A percentile compares a stretch with the other conserved stretches of the same genome.
Evolutionary conservation across 2,329 filamentous ascomycete species (phyloP).

Genomic region (Zelopaecilomyces penicillatus): DNA sequence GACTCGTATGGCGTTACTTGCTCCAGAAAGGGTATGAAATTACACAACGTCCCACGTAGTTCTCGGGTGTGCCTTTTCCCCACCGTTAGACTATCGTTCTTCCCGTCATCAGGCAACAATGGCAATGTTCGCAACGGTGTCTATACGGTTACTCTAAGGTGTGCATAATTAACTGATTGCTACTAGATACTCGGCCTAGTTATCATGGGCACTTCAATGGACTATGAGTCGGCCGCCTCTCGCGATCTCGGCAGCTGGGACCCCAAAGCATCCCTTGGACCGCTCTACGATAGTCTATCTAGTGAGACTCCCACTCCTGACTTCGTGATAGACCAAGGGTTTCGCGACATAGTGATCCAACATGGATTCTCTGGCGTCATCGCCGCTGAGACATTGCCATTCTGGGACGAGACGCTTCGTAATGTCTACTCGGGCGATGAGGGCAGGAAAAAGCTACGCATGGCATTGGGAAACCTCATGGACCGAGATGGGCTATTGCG

Average conservation of each 20-base stretch:
- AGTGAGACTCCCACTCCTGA: slow-evolving; percentile 31
- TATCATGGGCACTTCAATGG: slow-evolving; percentile 43
- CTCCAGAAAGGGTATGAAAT: slow-evolving; percentile 34
- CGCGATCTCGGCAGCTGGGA: slow-evolving; percentile 43
- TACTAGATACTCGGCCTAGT: slow-evolving; percentile 38
- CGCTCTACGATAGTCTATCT: slow-evolving; percentile 36
- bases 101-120: no score
- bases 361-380: slow-evolving; percentile 38
- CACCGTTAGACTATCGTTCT: no score
- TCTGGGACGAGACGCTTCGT: slow-evolving; percentile 39
- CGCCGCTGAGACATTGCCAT: slow-evolving; percentile 27
- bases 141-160: neutral
- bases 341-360: slow-evolving; percentile 34
- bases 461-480: slow-evolving; percentile 35
- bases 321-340: slow-evolving; percentile 39
- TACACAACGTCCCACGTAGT: no score
- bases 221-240: slow-evolving; percentile 40
- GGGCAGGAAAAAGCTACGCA: slow-evolving; percentile 38
- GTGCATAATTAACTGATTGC: neutral
- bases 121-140: no score
- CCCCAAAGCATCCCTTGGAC: slow-evolving; percentile 29
- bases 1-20: slow-evolving; percentile 41
- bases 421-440: slow-evolving; percentile 40
- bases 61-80: no score
- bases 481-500: slow-evolving; percentile 39